phyloP scores from a whole-genome alignment of 1,139 yeast species.

The Debaryomyces subglobosus region DNA sequence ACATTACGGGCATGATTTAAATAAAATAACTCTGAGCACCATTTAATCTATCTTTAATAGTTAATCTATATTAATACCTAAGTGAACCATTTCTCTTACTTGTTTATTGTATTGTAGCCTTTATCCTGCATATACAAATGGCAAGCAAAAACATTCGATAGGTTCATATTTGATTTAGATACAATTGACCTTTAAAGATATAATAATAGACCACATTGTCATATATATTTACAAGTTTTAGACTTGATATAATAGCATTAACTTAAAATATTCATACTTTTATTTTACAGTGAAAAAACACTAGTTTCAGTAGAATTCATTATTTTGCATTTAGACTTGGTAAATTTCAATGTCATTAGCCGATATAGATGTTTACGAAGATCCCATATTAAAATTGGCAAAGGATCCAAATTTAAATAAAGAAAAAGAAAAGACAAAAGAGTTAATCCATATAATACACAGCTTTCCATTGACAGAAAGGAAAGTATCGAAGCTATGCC shows the following conservation, averaged over 20 bases:
- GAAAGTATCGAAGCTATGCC: constrained; percentile 54
- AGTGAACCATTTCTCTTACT: not conserved
- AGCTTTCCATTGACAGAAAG: constrained; percentile 48
- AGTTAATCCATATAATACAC: constrained; percentile 45
- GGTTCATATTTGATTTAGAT: not conserved
- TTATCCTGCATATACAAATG: not conserved
- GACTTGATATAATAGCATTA: not conserved
- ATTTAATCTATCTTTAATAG: not conserved
- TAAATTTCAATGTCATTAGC: constrained; percentile 16
- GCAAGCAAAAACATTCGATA: constrained; percentile 4
- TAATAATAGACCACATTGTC: not conserved
- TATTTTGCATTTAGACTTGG: not conserved
- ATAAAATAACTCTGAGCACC: not conserved
- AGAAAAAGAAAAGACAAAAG: constrained; percentile 44
- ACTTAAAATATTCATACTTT: not conserved
- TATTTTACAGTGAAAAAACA: not conserved
- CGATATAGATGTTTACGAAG: constrained; percentile 37
- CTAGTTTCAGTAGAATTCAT: not conserved
- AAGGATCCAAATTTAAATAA: constrained; percentile 54
- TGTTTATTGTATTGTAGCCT: not conserved
- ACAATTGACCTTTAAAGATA: not conserved
- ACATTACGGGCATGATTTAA: not conserved
- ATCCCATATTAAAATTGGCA: constrained; percentile 51
- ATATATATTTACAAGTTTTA: not conserved
- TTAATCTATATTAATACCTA: not conserved